Base-by-base conservation (phyloP, 2,329 filamentous ascomycete species). In the Aureobasidium zeae region DNA sequence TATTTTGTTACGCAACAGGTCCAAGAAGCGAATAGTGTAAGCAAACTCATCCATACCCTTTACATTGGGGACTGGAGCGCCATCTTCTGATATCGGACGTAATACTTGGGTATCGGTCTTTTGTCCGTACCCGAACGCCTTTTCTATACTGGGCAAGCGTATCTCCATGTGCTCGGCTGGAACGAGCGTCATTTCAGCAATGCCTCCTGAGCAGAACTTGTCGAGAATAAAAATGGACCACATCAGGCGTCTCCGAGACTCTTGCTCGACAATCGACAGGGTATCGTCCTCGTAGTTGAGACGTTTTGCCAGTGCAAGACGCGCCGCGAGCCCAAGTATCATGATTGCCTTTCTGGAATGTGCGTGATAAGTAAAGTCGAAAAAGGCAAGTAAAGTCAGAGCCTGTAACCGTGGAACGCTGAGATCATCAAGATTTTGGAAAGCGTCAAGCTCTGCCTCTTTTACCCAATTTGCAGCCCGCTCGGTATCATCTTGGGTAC, bases 21-120 rank as follows among this genome's bases (percentile, higher is more conserved):
- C 38, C 15, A 42, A 9, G 10, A 42, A 11, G 29, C 38, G 38
- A 7, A 42, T 24, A 6, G 29, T 42, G 9, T 42, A 42, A 3
- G 38, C 38, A 26, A 33, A 42, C 16, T 42, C 38, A 20, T 42
- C 38, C 38, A 42, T 42, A 20, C 38, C 28, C 29, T 42, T 42
- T 2, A 29, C 37, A 24, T 31, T 17, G 15, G 9, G 19, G 21
- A 26, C 13, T 5, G 20, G 20, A 8, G 17, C 11, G 10, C 29
- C 38, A 10, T 42, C 21, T 5, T n/a, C 15, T 5, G 22, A 7
- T 2, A 5, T 21, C 9, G 29, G 38, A 20, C 38, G 38, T 13
- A 42, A 29, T 5, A 26, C 16, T 17, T 42, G 26, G 11, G 38
- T 42, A 4, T 42, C 38, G 7, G 28, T 42, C 11, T 29, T 28